phyloP scores from a whole-genome alignment of 495 filamentous ascomycete genomes.

The Cudoniella acicularis region DNA sequence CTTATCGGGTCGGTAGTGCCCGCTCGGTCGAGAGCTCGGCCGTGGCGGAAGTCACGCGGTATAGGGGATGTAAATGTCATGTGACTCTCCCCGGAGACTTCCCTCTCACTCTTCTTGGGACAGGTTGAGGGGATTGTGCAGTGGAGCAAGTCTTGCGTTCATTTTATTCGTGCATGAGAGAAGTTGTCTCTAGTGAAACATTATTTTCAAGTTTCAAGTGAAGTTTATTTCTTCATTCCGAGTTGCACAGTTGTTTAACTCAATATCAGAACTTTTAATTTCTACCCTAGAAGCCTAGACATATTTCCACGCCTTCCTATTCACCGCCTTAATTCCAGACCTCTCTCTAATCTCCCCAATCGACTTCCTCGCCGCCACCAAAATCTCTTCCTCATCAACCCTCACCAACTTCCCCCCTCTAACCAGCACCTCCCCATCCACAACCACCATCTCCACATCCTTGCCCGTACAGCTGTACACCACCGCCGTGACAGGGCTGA shows the following conservation, averaged over 20 bases:
- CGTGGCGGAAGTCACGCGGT: too few species aligned
- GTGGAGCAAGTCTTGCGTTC: too few species aligned
- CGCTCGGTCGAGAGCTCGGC: background rate
- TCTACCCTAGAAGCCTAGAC: slow-evolving; percentile 2
- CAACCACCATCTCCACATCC: slow-evolving; percentile 22
- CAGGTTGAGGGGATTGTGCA: too few species aligned
- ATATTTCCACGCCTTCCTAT: slow-evolving; percentile 21
- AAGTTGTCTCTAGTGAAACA: too few species aligned
- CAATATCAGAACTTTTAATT: background rate
- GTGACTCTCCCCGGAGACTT: too few species aligned
- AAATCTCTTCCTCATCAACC: slow-evolving; percentile 13
- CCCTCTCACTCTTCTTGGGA: too few species aligned
- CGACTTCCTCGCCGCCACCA: slow-evolving; percentile 13
- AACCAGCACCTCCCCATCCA: slow-evolving; percentile 20
- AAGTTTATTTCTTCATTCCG: background rate
- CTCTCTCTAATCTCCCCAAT: slow-evolving; percentile 18
- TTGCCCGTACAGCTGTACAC: slow-evolving; percentile 19
- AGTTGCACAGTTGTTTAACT: background rate
- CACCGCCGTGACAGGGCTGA: slow-evolving; percentile 18
- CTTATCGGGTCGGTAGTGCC: background rate
- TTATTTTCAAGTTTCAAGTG: too few species aligned
- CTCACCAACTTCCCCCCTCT: slow-evolving; percentile 15
- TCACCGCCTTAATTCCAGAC: slow-evolving; percentile 11
- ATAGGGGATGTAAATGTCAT: too few species aligned
- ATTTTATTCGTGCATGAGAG: too few species aligned